A percentile compares a stretch with the other conserved stretches of the same genome.
Conservation (phyloP, 805 yeast genomes). For the Starmerella vaccinii region DNA sequence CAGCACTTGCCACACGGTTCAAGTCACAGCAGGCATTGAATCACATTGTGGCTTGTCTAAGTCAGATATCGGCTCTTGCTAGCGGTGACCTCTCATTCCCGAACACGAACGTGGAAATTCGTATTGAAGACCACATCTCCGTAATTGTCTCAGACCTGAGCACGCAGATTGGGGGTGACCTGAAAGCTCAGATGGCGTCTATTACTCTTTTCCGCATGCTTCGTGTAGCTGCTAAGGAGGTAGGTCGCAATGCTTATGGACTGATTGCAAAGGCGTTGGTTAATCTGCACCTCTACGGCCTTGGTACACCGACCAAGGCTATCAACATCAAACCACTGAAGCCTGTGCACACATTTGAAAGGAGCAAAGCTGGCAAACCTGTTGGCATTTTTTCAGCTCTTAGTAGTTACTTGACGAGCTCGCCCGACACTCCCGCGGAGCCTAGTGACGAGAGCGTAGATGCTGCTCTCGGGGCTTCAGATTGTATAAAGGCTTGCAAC, state of each 20-base stretch:
- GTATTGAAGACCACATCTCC: slow-evolving; percentile 39
- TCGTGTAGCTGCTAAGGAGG: slow-evolving; percentile 41
- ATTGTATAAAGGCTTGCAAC: slow-evolving; percentile 67
- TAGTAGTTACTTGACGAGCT: slow-evolving; percentile 83
- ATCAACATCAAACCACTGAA: slow-evolving; percentile 39
- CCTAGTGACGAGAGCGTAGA: slow-evolving; percentile 92
- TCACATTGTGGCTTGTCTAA: slow-evolving; percentile 52
- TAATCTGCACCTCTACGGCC: slow-evolving; percentile 58
- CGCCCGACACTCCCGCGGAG: slow-evolving; percentile 74
- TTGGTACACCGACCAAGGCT: slow-evolving; percentile 34
- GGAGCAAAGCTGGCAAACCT: slow-evolving; percentile 54
- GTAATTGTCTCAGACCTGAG: slow-evolving; percentile 74
- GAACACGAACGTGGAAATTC: slow-evolving; percentile 29
- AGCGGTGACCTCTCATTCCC: slow-evolving; percentile 33
- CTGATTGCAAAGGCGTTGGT: slow-evolving; percentile 49
- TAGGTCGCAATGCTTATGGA: slow-evolving; percentile 48
- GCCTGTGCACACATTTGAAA: slow-evolving; percentile 56
- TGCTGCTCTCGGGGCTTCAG: slow-evolving; percentile 67
- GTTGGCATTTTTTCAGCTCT: slow-evolving; percentile 78
- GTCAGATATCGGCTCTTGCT: slow-evolving; percentile 59
- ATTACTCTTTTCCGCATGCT: slow-evolving; percentile 75
- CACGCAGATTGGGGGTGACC: slow-evolving; percentile 76
- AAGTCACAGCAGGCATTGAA: slow-evolving; percentile 49
- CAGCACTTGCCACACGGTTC: slow-evolving; percentile 61
- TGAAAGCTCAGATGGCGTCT: slow-evolving; percentile 81